Evolutionary conservation across 75 land plant species (phyloP).

Genomic region (Selaginella tamariscina): DNA sequence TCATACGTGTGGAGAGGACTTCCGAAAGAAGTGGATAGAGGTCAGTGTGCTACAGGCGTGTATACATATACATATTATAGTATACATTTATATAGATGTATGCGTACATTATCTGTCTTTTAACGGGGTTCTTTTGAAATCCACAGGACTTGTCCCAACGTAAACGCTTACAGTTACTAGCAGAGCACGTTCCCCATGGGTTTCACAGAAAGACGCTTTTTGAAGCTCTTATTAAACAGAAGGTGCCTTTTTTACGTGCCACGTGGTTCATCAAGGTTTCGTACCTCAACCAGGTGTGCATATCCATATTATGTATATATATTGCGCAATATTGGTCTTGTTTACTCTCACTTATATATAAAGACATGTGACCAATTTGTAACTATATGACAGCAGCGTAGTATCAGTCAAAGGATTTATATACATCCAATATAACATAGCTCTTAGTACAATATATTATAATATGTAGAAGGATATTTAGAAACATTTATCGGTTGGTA

Average conservation of each 20-base stretch:
- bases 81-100: not conserved
- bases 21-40: slow-evolving; percentile 91
- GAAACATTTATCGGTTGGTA: too few species aligned
- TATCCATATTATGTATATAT: too few species aligned
- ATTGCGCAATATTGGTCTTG: too few species aligned
- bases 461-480: too few species aligned
- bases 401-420: too few species aligned
- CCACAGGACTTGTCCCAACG: slow-evolving; percentile 84
- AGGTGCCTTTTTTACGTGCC: slow-evolving; percentile 84
- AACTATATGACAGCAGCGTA: too few species aligned
- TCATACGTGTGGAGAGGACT: slow-evolving; percentile 62
- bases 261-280: slow-evolving; percentile 92
- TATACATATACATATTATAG: not conserved
- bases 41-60: slow-evolving; percentile 23
- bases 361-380: too few species aligned
- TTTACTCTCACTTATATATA: too few species aligned
- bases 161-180: slow-evolving; percentile 60
- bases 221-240: slow-evolving; percentile 80
- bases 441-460: too few species aligned
- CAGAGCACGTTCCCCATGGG: slow-evolving; percentile 89
- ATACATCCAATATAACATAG: too few species aligned
- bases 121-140: not conserved
- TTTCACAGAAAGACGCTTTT: slow-evolving; percentile 54
- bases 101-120: not conserved
- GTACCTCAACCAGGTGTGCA: slow-evolving; percentile 81